These are phyloP conservation scores for Myxozyma nipponensis DNA, from an alignment of 805 yeast genomes.

Conservation along the genomic window DNA sequence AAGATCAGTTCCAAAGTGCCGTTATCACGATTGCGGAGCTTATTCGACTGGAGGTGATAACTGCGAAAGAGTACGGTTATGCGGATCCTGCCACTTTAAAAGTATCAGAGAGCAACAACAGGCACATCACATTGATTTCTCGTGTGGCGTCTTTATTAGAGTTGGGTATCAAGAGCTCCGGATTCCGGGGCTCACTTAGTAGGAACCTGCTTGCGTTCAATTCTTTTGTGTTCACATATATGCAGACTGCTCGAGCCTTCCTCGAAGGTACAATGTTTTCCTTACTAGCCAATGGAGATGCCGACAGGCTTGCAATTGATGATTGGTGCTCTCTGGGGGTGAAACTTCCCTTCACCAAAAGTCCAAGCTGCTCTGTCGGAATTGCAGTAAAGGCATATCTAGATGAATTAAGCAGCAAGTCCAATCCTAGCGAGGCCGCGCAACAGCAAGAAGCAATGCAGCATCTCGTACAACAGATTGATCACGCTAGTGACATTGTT, in stretches of 20 bases:
- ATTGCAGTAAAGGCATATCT: slow-evolving; percentile 54
- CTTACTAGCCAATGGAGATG: slow-evolving; percentile 53
- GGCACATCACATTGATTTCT: slow-evolving; percentile 44
- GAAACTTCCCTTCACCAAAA: slow-evolving; percentile 58
- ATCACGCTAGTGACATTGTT: slow-evolving; percentile 31
- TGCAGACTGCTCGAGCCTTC: slow-evolving; percentile 50
- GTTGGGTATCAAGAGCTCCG: slow-evolving; percentile 49
- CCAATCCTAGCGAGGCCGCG: slow-evolving; percentile 21
- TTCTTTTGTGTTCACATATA: slow-evolving; percentile 56
- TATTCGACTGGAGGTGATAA: slow-evolving; percentile 28
- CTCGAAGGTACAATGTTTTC: slow-evolving; percentile 52
- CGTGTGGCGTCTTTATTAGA: slow-evolving; percentile 49
- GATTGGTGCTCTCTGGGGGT: slow-evolving; percentile 56
- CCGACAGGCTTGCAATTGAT: slow-evolving; percentile 47
- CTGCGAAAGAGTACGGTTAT: slow-evolving; percentile 33
- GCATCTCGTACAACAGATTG: slow-evolving; percentile 30
- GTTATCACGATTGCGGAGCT: slow-evolving; percentile 32
- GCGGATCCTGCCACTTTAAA: neutral
- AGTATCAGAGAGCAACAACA: slow-evolving; percentile 30
- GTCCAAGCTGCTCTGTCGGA: slow-evolving; percentile 63
- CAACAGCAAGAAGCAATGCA: slow-evolving; percentile 11
- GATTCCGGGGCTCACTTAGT: slow-evolving; percentile 68
- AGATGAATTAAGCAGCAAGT: slow-evolving; percentile 37
- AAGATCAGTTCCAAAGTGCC: slow-evolving; percentile 36
- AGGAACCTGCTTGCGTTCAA: slow-evolving; percentile 62